phyloP scores from a whole-genome alignment of 371 early-diverging fungal species.

The Mortierella sp. region DNA sequence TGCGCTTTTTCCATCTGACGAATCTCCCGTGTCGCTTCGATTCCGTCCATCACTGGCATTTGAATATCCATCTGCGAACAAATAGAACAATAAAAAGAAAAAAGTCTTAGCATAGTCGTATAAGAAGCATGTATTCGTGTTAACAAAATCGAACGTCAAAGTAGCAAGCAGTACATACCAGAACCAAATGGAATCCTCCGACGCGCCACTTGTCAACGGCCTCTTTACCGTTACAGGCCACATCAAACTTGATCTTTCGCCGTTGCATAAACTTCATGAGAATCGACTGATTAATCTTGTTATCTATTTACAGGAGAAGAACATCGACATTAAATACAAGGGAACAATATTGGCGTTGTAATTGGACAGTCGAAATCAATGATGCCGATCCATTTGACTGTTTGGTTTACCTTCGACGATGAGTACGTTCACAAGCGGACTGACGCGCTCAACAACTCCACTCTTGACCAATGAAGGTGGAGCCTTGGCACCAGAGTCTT shows the following conservation, averaged over 20 bases:
- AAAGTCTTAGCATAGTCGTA: background rate
- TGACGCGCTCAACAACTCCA: constrained; percentile 61
- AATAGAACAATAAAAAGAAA: background rate
- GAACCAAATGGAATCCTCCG: constrained; percentile 81
- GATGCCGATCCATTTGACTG: background rate
- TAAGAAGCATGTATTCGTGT: background rate
- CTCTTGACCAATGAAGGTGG: constrained; percentile 34
- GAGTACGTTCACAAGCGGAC: constrained; percentile 81
- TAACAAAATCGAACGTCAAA: background rate
- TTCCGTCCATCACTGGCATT: constrained; percentile 88
- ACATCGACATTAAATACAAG: constrained; percentile 15
- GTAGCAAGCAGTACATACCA: constrained; percentile 65
- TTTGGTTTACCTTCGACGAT: constrained; percentile 81
- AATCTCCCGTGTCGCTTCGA: constrained; percentile 83
- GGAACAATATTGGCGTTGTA: background rate
- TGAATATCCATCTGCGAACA: constrained; percentile 83
- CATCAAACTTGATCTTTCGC: constrained; percentile 77
- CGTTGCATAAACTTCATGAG: constrained; percentile 82
- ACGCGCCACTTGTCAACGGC: constrained; percentile 83
- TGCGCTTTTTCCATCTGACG: constrained; percentile 75
- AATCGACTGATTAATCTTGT: constrained; percentile 84
- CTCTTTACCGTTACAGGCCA: constrained; percentile 82
- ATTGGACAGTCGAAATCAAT: background rate
- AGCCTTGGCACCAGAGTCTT: constrained; percentile 19
- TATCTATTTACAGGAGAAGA: constrained; percentile 63